Conservation (phyloP, 352 stramenopile genomes). For the Halophytophthora batemanensis region DNA sequence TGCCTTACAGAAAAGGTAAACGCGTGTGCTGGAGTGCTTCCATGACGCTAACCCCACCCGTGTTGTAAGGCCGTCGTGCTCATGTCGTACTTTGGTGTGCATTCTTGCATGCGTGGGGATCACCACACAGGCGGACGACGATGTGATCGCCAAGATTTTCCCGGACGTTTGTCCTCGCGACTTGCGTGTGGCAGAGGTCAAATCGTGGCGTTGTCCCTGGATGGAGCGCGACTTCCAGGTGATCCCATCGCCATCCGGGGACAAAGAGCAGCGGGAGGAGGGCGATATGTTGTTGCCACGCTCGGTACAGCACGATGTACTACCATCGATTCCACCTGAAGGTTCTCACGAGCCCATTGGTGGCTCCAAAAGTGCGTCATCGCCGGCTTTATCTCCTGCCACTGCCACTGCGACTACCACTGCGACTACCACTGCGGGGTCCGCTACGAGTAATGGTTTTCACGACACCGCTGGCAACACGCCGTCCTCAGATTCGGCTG, state of each 20-base stretch:
- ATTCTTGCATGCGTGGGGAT: not conserved
- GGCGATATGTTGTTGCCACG: constrained; percentile 7
- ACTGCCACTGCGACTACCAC: not conserved
- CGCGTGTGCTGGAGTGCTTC: not conserved
- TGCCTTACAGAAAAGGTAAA: constrained; percentile 27
- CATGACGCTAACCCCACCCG: no score
- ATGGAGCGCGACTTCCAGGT: constrained; percentile 44
- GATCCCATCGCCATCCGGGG: constrained; percentile 4
- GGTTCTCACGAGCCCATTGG: constrained; percentile 1
- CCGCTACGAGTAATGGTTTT: not conserved
- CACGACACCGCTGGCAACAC: not conserved
- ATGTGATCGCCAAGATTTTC: constrained; percentile 70
- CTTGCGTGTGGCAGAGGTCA: constrained; percentile 76
- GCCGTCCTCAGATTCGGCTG: constrained; percentile 1
- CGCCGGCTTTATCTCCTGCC: not conserved
- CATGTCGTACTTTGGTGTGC: not conserved
- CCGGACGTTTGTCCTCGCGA: constrained; percentile 77
- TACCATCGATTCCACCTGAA: not conserved
- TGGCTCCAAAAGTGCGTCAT: not conserved
- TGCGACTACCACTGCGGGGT: constrained; percentile 8
- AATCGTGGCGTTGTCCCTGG: constrained; percentile 76
- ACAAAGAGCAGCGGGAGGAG: constrained; percentile 2
- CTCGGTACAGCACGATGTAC: constrained; percentile 1
- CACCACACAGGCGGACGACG: constrained; percentile 32
- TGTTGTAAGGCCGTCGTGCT: not conserved